Base-by-base conservation (phyloP, 1,284 basidiomycete species). In the Moniliella sp. region DNA sequence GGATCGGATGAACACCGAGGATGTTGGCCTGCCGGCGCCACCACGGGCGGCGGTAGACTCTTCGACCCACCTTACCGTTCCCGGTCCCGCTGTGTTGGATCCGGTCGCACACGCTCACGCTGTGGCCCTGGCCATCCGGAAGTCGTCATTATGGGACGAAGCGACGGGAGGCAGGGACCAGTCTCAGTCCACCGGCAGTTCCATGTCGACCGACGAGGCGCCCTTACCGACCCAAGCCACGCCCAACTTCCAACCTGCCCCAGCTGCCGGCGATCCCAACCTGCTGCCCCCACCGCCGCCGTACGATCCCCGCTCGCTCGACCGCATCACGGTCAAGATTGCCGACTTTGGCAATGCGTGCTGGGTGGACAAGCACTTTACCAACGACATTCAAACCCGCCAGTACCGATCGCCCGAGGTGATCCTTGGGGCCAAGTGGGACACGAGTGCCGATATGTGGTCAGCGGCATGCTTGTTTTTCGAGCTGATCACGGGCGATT, bases 321-420 rank as follows among this genome's bases (percentile, higher is more conserved):
- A 93, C 61, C 74, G 76, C 56, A 91, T 97, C 44, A 93, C 86
- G 2, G 88, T 94, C n/a, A n/a, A n/a, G n/a, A n/a, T n/a, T n/a
- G n/a, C n/a, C n/a, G n/a, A n/a, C n/a, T n/a, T n/a, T n/a, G 88
- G 84, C 13, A 91, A 91, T 61, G 79, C 78, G 13, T 80, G 79
- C 14, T 84, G 79, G 79, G 72, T 72, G 15, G 78, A 86, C 52
- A 77, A 84, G 39, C 82, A 86, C 54, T 86, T 86, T 43, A 88
- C 81, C n/a, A n/a, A n/a, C n/a, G n/a, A n/a, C n/a, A n/a, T n/a
- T n/a, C n/a, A n/a, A n/a, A n/a, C n/a, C n/a, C 67, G 88, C 42
- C 88, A 94, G 57, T 94, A 94, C 60, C 75, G 88, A 21, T 86
- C 81, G 66, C 88, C 0, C 88, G n/a, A 97, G 61, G 88, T 93